These are phyloP conservation scores for Solanum pimpinellifolium DNA, from an alignment of 257 asterid species.

Conservation along the genomic window DNA sequence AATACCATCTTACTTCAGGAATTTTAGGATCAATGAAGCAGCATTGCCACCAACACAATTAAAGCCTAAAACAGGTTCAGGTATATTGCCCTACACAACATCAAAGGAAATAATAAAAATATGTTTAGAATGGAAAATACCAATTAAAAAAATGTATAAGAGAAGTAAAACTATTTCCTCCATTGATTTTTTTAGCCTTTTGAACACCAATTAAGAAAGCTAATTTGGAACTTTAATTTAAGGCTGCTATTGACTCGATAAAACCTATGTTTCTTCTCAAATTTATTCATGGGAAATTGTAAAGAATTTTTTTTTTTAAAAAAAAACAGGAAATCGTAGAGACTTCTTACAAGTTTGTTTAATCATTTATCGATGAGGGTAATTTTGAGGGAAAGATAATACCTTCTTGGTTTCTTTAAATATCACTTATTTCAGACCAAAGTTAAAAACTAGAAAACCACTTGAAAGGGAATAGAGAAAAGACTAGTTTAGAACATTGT, in stretches of 20 bases:
- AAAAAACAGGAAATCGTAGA: neutral
- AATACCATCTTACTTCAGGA: conserved; percentile 48
- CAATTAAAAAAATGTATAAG: neutral
- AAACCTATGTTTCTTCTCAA: neutral
- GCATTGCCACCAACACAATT: conserved; percentile 97
- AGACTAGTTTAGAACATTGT: neutral
- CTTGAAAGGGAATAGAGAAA: neutral
- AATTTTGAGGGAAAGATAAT: neutral
- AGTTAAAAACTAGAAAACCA: neutral
- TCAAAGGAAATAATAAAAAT: neutral
- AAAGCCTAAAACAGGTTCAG: conserved; percentile 82
- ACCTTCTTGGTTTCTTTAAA: neutral
- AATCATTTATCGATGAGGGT: neutral
- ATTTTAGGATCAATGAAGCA: conserved; percentile 78
- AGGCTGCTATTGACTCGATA: neutral
- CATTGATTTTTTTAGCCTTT: neutral
- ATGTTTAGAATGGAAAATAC: neutral
- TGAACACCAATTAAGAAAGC: neutral
- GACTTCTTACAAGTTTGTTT: neutral
- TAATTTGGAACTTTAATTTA: neutral
- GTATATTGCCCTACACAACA: conserved; percentile 46
- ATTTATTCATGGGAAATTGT: neutral
- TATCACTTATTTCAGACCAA: neutral
- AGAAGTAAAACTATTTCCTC: neutral
- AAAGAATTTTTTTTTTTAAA: neutral